Evolutionary conservation across 768 basidiomycete species (phyloP), one percentile per base, ranked within the genome.

Genomic region (Amanita subjunquillea): DNA sequence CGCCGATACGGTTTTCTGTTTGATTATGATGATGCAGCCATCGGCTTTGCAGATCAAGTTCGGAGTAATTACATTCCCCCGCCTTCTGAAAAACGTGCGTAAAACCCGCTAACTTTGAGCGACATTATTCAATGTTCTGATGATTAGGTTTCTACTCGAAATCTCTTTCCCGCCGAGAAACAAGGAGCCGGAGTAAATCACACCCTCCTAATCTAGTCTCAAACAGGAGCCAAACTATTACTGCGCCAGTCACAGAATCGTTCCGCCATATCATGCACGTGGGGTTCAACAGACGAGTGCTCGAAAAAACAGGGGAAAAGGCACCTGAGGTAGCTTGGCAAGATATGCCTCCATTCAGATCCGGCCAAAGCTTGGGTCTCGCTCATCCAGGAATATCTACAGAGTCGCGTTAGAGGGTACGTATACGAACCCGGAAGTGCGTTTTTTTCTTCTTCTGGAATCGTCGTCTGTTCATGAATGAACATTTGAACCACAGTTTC

Each of bases 191-290:
- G 1, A 32, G 38, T 23, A 51, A 51, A 41, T 34, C 41, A n/a
- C 20, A 37, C 3, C 40, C 50, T 13, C 20, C 41, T 8, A 43
- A 17, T 4, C 25, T 41, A 15, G 23, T 10, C 5, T 23, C 36
- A 15, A 40, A 17, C 9, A 50, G 25, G 29, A 12, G 17, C 27
- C 41, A 22, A 1, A 83, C 83, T 12, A 61, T 72, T 15, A 83
- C 84, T 0, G 65, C 74, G 0, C 73, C 78, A 3, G 72, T 42
- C 17, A 20, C 27, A 17, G 50, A 79, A 52, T 79, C 83, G 20
- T 86, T 85, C 62, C 75, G 77, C 53, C 84, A 87, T 59, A 70
- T 84, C 50, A 74, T 78, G 20, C 85, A 86, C 61, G 74, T 85
- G 48, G 83, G 83, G 6, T 65, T 82, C 46, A 75, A 73, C 58